Percentiles rank a stretch among this genome's conserved stretches.
Conservation (phyloP, 164 flowering plant species). For the Warburgia ugandensis region DNA sequence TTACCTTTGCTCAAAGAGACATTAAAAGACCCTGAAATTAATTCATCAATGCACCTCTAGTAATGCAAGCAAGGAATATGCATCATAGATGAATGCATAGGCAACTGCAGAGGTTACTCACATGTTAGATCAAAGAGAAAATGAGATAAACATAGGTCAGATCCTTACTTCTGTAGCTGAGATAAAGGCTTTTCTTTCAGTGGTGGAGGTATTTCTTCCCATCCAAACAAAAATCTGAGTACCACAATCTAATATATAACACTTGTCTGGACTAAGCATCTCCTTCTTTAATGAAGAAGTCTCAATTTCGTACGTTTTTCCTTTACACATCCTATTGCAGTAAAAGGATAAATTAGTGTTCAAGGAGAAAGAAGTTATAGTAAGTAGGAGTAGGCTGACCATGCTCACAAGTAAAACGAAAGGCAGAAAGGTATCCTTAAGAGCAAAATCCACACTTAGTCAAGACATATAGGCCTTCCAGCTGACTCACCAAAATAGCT, state of each 20-base stretch:
- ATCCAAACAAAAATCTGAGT: constrained; percentile 61
- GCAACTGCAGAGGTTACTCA: no score
- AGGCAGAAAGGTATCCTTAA: background rate
- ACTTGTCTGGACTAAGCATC: constrained; percentile 42
- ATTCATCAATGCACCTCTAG: no score
- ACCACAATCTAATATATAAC: constrained; percentile 63
- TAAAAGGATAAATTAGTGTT: constrained; percentile 3
- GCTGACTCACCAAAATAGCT: constrained; percentile 40
- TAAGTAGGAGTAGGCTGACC: background rate
- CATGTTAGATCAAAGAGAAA: no score
- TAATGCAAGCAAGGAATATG: no score
- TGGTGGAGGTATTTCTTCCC: constrained; percentile 50
- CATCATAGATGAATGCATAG: no score
- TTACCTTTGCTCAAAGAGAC: no score
- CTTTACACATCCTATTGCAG: constrained; percentile 44
- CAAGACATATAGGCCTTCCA: background rate
- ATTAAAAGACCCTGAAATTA: no score
- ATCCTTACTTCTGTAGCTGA: constrained; percentile 44
- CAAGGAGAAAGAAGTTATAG: background rate
- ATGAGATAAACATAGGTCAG: background rate
- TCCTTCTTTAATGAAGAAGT: constrained; percentile 26
- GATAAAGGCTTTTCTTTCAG: constrained; percentile 49
- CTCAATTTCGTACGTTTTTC: constrained; percentile 26
- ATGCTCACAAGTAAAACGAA: background rate
- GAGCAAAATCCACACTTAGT: background rate